A percentile compares a stretch with the other conserved stretches of the same genome.
phyloP scores from a whole-genome alignment of 2,329 filamentous ascomycete genomes.

The Colletotrichum costaricense region DNA sequence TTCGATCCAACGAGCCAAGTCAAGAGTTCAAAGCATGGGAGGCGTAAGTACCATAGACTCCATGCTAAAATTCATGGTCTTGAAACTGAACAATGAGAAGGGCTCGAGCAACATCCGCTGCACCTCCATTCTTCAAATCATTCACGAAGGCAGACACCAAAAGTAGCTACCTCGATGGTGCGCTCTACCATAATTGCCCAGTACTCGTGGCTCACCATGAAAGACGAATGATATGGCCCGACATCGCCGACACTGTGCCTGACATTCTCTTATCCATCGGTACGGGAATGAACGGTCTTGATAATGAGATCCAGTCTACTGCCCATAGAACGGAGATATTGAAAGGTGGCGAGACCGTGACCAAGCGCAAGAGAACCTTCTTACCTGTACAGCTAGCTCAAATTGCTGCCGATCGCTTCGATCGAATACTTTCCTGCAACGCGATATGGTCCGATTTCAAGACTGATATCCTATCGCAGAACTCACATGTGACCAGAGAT shows the following conservation, averaged over 20 bases:
- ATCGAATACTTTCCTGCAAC: background rate
- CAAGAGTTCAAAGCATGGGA: background rate
- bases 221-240: background rate
- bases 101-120: background rate
- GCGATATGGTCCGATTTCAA: background rate
- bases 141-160: background rate
- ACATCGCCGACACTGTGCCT: background rate
- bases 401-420: background rate
- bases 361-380: background rate
- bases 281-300: background rate
- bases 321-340: background rate
- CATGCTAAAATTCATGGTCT: no score
- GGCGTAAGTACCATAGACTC: background rate
- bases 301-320: background rate
- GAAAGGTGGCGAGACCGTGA: background rate
- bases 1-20: background rate
- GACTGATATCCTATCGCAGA: background rate
- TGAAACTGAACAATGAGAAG: background rate
- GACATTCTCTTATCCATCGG: background rate
- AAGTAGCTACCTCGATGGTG: background rate
- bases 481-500: background rate
- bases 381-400: background rate
- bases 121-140: background rate
- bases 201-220: background rate
- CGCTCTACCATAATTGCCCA: background rate